phyloP scores from a whole-genome alignment of 108 stramenopile species.

The Skeletonema tropicum region DNA sequence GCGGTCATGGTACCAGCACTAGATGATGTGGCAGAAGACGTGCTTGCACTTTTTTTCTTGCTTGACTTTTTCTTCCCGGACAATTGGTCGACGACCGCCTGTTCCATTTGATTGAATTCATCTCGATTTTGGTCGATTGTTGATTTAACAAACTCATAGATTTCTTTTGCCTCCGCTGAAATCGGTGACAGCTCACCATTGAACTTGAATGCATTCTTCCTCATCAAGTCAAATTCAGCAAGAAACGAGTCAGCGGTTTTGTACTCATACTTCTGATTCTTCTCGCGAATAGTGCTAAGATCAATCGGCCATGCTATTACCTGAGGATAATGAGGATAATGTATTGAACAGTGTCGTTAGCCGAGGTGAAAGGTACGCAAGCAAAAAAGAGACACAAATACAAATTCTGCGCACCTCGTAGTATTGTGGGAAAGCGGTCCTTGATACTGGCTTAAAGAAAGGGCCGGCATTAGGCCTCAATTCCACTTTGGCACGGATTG shows the following conservation, averaged over 20 bases:
- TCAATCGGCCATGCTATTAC: conserved; percentile 80
- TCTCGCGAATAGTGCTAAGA: conserved; percentile 76
- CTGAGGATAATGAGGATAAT: not conserved
- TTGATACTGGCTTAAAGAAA: conserved; percentile 76
- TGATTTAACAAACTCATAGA: conserved; percentile 69
- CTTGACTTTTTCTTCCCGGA: conserved; percentile 39
- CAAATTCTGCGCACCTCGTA: conserved; percentile 55
- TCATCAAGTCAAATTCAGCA: conserved; percentile 85
- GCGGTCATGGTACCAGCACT: conserved; percentile 42
- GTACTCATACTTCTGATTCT: conserved; percentile 84
- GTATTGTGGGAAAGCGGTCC: conserved; percentile 58
- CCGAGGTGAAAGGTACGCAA: not conserved
- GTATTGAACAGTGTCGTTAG: not conserved
- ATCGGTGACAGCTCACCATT: conserved; percentile 64
- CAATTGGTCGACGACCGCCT: conserved; percentile 77
- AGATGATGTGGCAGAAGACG: conserved; percentile 14
- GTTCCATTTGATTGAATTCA: conserved; percentile 76
- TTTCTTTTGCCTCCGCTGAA: conserved; percentile 71
- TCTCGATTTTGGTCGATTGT: conserved; percentile 63
- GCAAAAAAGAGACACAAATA: not conserved
- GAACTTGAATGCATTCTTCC: conserved; percentile 84
- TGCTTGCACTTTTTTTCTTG: conserved; percentile 7
- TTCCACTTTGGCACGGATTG: conserved; percentile 68
- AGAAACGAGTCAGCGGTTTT: conserved; percentile 71
- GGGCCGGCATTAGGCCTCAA: conserved; percentile 61